A percentile compares a stretch with the other conserved stretches of the same genome.
phyloP scores from a whole-genome alignment of 176 grass and related monocot species.

The Stipa capillata region DNA sequence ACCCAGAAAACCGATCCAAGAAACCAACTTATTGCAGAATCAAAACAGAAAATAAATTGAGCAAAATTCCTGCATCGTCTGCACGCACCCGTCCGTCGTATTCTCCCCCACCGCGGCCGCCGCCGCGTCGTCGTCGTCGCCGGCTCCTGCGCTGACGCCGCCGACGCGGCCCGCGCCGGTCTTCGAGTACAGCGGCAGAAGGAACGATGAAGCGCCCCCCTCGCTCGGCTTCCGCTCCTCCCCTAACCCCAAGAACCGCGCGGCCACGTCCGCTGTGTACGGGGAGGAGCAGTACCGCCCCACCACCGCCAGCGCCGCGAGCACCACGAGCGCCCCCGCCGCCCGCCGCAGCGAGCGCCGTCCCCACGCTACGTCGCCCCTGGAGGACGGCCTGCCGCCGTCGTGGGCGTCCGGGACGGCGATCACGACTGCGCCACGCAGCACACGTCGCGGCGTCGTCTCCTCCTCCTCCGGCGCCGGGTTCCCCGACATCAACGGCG shows the following conservation, averaged over 20 bases:
- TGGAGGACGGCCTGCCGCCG: neutral
- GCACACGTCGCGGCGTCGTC: neutral
- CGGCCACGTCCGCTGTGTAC: conserved; percentile 10
- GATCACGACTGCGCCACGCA: conserved; percentile 42
- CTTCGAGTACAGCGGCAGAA: conserved; percentile 67
- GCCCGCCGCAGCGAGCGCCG: neutral
- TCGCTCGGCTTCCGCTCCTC: neutral
- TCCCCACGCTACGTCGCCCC: neutral
- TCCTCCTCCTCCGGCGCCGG: too few species aligned
- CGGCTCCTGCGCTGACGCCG: conserved; percentile 15
- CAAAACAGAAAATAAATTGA: neutral
- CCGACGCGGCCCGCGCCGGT: neutral
- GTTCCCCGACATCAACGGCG: too few species aligned
- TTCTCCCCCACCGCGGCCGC: conserved; percentile 11
- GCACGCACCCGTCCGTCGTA: conserved; percentile 43
- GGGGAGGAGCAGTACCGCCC: conserved; percentile 35
- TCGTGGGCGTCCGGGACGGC: conserved; percentile 1
- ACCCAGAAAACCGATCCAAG: neutral
- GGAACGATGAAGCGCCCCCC: conserved; percentile 43
- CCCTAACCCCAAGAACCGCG: conserved; percentile 9
- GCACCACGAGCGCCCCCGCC: conserved; percentile 5
- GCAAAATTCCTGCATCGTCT: neutral
- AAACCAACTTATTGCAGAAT: neutral
- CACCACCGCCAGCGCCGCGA: conserved; percentile 32
- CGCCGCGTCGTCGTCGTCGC: neutral